Percentiles rank a stretch among this genome's conserved stretches.
phyloP scores from a whole-genome alignment of 495 filamentous ascomycete genomes.

The Cetradonia linearis region DNA sequence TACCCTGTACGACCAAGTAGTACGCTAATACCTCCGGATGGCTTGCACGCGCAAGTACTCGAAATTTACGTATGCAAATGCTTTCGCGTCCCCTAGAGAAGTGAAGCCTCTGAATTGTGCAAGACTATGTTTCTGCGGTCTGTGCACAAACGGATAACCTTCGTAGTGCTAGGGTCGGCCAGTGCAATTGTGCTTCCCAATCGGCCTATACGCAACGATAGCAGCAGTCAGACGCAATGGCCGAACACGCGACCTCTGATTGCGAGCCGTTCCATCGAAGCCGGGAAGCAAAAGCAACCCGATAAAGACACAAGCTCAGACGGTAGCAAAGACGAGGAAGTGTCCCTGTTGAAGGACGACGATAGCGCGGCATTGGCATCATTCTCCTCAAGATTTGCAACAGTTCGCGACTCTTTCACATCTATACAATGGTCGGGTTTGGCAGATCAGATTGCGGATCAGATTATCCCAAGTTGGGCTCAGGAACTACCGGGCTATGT shows the following conservation, averaged over 20 bases:
- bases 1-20: too few species aligned
- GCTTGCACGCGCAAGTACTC: background rate
- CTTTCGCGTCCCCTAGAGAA: background rate
- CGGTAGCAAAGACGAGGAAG: constrained; percentile 15
- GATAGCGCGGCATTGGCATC: constrained; percentile 47
- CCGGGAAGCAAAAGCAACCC: background rate
- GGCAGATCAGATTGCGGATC: constrained; percentile 54
- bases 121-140: constrained; percentile 10
- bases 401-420: constrained; percentile 41
- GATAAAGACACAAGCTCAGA: background rate
- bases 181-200: background rate
- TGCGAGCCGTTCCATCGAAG: background rate
- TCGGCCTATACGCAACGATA: constrained; percentile 10
- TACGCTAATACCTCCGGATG: background rate
- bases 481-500: constrained; percentile 63
- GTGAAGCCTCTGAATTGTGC: background rate
- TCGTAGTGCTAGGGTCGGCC: background rate
- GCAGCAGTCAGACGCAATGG: constrained; percentile 16
- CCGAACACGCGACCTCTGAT: constrained; percentile 13
- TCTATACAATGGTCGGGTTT: constrained; percentile 51
- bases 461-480: constrained; percentile 74
- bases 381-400: constrained; percentile 49
- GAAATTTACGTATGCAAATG: too few species aligned
- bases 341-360: constrained; percentile 24
- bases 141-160: constrained; percentile 4